A percentile compares a stretch with the other conserved stretches of the same genome.
Conservation (phyloP, 2,329 filamentous ascomycete genomes). For the Chlorencoelia australis region DNA sequence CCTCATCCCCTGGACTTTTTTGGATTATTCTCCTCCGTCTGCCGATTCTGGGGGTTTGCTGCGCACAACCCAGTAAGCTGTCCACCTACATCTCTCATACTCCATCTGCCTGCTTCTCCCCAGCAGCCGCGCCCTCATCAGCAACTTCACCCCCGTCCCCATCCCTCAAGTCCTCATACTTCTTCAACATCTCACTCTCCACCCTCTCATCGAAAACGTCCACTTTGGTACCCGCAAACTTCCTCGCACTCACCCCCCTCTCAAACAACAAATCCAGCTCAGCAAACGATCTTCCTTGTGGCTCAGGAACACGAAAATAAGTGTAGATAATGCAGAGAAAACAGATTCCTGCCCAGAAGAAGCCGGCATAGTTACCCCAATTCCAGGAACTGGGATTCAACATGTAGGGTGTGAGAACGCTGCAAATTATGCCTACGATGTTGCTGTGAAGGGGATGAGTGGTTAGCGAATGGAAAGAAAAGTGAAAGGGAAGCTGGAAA, state of each 20-base stretch:
- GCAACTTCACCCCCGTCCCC: neutral
- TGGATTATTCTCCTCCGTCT: too few relatives aligned
- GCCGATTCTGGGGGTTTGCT: too few relatives aligned
- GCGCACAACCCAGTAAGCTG: too few relatives aligned
- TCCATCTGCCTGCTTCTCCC: too few relatives aligned
- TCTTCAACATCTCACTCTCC: constrained; percentile 12
- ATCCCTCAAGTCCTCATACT: constrained; percentile 59
- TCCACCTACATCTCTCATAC: too few relatives aligned
- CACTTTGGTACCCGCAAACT: constrained; percentile 26
- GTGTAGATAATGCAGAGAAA: constrained; percentile 50
- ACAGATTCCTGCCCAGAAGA: constrained; percentile 59
- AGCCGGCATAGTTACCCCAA: constrained; percentile 79
- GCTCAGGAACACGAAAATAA: constrained; percentile 75
- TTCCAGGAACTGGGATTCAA: constrained; percentile 79
- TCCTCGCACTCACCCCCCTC: constrained; percentile 40
- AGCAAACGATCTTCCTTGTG: constrained; percentile 69
- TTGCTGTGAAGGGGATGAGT: constrained; percentile 28
- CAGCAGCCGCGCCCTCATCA: too few relatives aligned
- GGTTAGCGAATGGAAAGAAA: neutral
- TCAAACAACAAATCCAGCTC: constrained; percentile 83
- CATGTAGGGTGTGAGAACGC: constrained; percentile 84
- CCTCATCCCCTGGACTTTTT: too few relatives aligned
- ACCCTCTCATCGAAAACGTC: constrained; percentile 23
- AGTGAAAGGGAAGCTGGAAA: neutral
- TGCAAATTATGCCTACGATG: constrained; percentile 73